Percentiles rank a stretch among this genome's conserved stretches.
phyloP scores from a whole-genome alignment of 169 alveolate species.

The Babesia bigemina region DNA sequence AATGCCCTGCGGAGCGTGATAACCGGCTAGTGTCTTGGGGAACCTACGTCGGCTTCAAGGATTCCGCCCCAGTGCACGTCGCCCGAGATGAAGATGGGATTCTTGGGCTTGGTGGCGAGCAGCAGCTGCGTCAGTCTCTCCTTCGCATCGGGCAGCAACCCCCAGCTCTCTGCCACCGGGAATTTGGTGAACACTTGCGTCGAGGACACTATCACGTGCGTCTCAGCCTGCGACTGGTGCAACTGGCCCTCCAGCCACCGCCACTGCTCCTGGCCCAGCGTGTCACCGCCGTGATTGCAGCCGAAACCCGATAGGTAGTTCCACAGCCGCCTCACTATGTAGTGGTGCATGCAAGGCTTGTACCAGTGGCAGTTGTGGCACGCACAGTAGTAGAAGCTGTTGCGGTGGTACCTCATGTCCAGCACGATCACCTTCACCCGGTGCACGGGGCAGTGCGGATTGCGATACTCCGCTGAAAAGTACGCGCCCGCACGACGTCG shows the following conservation, averaged over 20 bases:
- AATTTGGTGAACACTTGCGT: constrained; percentile 78
- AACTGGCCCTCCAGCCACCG: constrained; percentile 87
- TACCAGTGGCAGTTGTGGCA: constrained; percentile 58
- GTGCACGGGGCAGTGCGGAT: constrained; percentile 73
- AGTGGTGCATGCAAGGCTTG: constrained; percentile 4
- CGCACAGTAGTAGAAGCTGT: constrained; percentile 69
- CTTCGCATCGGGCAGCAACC: constrained; percentile 79
- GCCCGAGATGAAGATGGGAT: constrained; percentile 81
- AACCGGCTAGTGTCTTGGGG: too few species aligned
- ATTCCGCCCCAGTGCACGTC: constrained; percentile 81
- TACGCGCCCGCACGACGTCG: constrained; percentile 81
- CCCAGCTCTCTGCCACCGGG: constrained; percentile 82
- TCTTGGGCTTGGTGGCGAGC: constrained; percentile 77
- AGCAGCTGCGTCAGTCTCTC: constrained; percentile 68
- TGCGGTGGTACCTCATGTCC: constrained; percentile 81
- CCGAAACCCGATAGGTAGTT: constrained; percentile 67
- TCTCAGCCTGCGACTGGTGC: constrained; percentile 80
- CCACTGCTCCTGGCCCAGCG: constrained; percentile 89
- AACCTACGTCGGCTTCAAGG: constrained; percentile 66
- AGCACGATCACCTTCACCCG: constrained; percentile 77
- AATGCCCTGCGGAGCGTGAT: constrained; percentile 34
- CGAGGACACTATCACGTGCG: constrained; percentile 84
- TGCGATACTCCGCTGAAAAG: constrained; percentile 72
- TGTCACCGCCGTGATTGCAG: constrained; percentile 81
- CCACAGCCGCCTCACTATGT: constrained; percentile 49